Evolutionary conservation across 129 eudicot species (phyloP).

Genomic region (Flaveria ramosissima): DNA sequence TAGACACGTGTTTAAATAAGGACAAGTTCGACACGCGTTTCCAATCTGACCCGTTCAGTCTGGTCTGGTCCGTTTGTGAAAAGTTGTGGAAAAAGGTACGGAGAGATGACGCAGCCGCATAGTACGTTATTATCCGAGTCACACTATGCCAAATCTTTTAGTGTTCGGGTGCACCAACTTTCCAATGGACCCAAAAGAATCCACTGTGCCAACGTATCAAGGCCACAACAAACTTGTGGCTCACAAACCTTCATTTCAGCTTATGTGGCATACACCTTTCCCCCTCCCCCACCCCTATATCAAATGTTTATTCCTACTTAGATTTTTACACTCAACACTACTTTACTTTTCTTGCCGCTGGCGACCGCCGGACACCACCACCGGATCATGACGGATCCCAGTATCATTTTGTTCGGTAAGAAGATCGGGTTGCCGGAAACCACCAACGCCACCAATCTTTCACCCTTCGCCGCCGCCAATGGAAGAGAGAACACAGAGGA

Average conservation of each 20-base stretch:
- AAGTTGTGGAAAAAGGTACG: not conserved
- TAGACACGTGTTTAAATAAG: not conserved
- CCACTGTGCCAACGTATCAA: conserved; percentile 44
- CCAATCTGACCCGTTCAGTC: too few relatives aligned
- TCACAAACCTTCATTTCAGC: conserved; percentile 29
- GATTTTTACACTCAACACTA: conserved; percentile 26
- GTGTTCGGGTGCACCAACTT: conserved; percentile 26
- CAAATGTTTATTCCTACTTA: conserved; percentile 21
- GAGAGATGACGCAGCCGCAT: conserved; percentile 17
- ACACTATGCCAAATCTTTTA: conserved; percentile 31
- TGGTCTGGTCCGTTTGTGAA: too few relatives aligned
- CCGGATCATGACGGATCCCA: conserved; percentile 46
- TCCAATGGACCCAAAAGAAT: conserved; percentile 35
- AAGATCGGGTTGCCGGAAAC: conserved; percentile 64
- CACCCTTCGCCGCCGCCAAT: not conserved
- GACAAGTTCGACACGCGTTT: too few relatives aligned
- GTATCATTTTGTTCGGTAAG: conserved; percentile 74
- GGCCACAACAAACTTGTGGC: conserved; percentile 72
- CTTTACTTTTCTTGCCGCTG: conserved; percentile 16
- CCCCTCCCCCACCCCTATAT: conserved; percentile 9
- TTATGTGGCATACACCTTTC: conserved; percentile 42
- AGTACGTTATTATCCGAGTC: conserved; percentile 37
- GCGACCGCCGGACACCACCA: not conserved
- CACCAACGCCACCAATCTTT: not conserved
- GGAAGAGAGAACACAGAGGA: not conserved